Conservation (phyloP, 2,329 filamentous ascomycete genomes). For the Xylaria arbuscula region DNA sequence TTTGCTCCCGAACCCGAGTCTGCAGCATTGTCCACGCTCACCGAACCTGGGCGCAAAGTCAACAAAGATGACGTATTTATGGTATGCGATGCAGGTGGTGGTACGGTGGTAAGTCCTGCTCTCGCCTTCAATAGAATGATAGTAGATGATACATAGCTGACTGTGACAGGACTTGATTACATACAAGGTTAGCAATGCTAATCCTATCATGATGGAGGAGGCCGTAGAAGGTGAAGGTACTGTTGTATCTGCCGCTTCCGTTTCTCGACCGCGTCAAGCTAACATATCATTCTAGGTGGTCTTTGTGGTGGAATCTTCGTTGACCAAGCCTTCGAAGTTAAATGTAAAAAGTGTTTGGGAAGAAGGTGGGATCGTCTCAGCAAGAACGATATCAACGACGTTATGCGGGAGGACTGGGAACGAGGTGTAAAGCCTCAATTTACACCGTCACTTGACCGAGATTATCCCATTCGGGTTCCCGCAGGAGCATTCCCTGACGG, state of each 20-base stretch:
- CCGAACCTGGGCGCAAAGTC: constrained; percentile 19
- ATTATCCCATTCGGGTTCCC: constrained; percentile 16
- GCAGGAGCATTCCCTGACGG: constrained; percentile 1
- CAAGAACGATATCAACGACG: constrained; percentile 1
- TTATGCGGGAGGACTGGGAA: constrained; percentile 30
- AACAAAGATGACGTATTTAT: constrained; percentile 34
- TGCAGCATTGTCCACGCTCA: constrained; percentile 42
- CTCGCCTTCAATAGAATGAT: background rate
- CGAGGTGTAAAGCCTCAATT: constrained; percentile 18
- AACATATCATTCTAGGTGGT: constrained; percentile 9
- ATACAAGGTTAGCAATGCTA: constrained; percentile 31
- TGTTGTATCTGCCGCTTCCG: background rate
- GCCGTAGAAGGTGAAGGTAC: constrained; percentile 19
- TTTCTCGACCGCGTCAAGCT: background rate
- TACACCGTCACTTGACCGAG: constrained; percentile 6
- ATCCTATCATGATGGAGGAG: constrained; percentile 12
- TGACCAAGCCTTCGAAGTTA: constrained; percentile 21
- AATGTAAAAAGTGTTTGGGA: constrained; percentile 16
- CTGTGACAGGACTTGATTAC: constrained; percentile 37
- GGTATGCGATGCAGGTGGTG: constrained; percentile 46
- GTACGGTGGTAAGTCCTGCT: constrained; percentile 42
- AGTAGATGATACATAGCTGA: background rate
- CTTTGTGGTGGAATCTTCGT: constrained; percentile 28
- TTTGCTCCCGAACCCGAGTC: constrained; percentile 47
- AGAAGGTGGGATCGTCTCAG: constrained; percentile 6